These are phyloP conservation scores for Suhomyces kunorum DNA, from an alignment of 1,139 yeast species.

Conservation along the genomic window DNA sequence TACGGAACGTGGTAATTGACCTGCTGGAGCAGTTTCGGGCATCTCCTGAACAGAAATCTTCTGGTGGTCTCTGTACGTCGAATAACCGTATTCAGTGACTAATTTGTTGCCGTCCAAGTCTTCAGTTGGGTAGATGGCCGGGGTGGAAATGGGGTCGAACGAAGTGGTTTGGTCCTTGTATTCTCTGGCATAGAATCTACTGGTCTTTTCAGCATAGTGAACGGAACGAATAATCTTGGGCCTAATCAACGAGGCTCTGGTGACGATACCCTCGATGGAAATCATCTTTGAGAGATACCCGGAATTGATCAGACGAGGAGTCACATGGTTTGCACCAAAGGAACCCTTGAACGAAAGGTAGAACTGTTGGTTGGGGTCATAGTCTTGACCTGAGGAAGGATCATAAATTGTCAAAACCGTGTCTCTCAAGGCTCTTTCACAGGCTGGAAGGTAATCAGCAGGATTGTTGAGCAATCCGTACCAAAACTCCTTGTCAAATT, in stretches of 20 bases:
- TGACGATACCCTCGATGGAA: constrained; percentile 93
- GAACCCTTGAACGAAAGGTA: constrained; percentile 87
- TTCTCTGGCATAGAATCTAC: constrained; percentile 84
- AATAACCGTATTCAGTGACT: constrained; percentile 88
- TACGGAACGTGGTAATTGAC: constrained; percentile 91
- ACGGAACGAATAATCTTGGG: constrained; percentile 92
- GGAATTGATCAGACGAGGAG: constrained; percentile 86
- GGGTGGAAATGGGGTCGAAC: constrained; percentile 78
- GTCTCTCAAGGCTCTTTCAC: constrained; percentile 83
- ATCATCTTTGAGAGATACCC: constrained; percentile 76
- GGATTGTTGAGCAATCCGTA: constrained; percentile 74
- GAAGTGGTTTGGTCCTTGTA: constrained; percentile 93
- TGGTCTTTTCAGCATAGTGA: constrained; percentile 86
- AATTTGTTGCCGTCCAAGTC: constrained; percentile 89
- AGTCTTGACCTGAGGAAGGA: constrained; percentile 47
- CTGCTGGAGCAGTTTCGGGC: constrained; percentile 99
- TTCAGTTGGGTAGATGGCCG: constrained; percentile 91
- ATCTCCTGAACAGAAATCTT: constrained; percentile 92
- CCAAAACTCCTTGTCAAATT: constrained; percentile 81
- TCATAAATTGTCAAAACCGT: constrained; percentile 70
- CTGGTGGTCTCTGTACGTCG: constrained; percentile 93
- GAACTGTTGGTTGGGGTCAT: constrained; percentile 66
- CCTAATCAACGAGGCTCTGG: constrained; percentile 87
- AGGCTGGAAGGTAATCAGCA: constrained; percentile 85
- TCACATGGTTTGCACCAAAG: constrained; percentile 83